Conservation (phyloP, 768 basidiomycete species). For the Tylopilus felleus region DNA sequence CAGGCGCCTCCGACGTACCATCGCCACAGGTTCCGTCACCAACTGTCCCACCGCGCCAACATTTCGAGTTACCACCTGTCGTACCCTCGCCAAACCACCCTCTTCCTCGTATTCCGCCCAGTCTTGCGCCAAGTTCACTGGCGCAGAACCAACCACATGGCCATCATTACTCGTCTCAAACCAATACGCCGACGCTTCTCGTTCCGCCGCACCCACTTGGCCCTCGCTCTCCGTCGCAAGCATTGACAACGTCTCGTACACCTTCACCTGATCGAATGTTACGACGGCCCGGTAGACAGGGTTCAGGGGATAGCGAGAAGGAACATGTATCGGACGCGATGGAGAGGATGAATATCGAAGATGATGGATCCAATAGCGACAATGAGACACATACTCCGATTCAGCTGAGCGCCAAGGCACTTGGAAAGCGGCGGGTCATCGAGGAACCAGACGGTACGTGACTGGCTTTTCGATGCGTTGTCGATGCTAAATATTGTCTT, state of each 20-base stretch:
- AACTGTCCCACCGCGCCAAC: constrained; percentile 30
- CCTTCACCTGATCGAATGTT: constrained; percentile 59
- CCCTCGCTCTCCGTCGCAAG: constrained; percentile 59
- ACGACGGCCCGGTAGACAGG: constrained; percentile 16
- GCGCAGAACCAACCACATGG: constrained; percentile 12
- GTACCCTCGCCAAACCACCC: constrained; percentile 34
- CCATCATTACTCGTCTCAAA: constrained; percentile 25
- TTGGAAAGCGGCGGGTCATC: constrained; percentile 75
- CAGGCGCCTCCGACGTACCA: constrained; percentile 30
- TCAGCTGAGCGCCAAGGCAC: constrained; percentile 80
- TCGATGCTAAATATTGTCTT: background rate
- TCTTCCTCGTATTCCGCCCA: constrained; percentile 38
- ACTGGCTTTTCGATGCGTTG: background rate
- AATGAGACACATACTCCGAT: constrained; percentile 38
- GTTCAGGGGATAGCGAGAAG: constrained; percentile 24
- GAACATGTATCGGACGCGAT: constrained; percentile 26
- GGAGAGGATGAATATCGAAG: constrained; percentile 28
- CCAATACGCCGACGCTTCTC: constrained; percentile 37
- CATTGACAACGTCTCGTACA: constrained; percentile 52
- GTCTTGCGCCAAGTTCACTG: constrained; percentile 17
- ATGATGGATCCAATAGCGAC: constrained; percentile 24
- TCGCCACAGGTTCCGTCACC: constrained; percentile 28
- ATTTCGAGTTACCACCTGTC: constrained; percentile 29
- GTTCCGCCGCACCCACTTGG: constrained; percentile 73
- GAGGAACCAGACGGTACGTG: constrained; percentile 45